Percentiles rank a stretch among this genome's conserved stretches.
phyloP scores from a whole-genome alignment of 176 grass and related monocot species.

The Coix lacrymajobi region DNA sequence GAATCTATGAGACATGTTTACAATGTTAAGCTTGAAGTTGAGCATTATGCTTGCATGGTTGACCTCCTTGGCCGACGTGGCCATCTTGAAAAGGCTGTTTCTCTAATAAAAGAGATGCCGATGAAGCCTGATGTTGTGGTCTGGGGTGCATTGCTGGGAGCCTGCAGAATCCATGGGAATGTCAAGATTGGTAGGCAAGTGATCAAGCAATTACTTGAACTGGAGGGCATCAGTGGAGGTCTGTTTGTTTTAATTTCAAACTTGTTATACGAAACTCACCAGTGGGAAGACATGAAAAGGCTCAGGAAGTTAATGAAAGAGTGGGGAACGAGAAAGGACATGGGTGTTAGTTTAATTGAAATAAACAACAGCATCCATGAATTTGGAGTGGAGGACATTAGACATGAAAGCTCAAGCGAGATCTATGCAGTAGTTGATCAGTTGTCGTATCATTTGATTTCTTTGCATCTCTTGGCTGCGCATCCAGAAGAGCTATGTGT shows the following conservation, averaged over 20 bases:
- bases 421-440: slow-evolving; percentile 16
- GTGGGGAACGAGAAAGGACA: slow-evolving; percentile 32
- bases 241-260: slow-evolving; percentile 50
- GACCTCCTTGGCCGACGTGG: slow-evolving; percentile 39
- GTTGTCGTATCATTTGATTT: slow-evolving; percentile 23
- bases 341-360: slow-evolving; percentile 40
- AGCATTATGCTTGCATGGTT: slow-evolving; percentile 59
- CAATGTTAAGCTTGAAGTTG: slow-evolving; percentile 38
- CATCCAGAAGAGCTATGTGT: background rate
- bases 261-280: slow-evolving; percentile 33
- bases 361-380: slow-evolving; percentile 23
- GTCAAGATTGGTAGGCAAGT: slow-evolving; percentile 25
- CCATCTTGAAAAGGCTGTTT: slow-evolving; percentile 35
- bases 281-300: slow-evolving; percentile 37
- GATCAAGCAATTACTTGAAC: slow-evolving; percentile 42
- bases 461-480: background rate
- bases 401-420: slow-evolving; percentile 30
- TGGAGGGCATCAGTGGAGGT: slow-evolving; percentile 37
- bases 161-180: slow-evolving; percentile 51
- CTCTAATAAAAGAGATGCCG: slow-evolving; percentile 49
- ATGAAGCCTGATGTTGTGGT: slow-evolving; percentile 55
- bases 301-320: slow-evolving; percentile 58
- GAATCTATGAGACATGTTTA: slow-evolving; percentile 34
- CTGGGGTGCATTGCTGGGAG: slow-evolving; percentile 49
- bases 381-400: slow-evolving; percentile 43